Percentiles rank a stretch among this genome's conserved stretches.
Evolutionary conservation across 1,284 basidiomycete species (phyloP).

Genomic region (Tylopilus sp.): DNA sequence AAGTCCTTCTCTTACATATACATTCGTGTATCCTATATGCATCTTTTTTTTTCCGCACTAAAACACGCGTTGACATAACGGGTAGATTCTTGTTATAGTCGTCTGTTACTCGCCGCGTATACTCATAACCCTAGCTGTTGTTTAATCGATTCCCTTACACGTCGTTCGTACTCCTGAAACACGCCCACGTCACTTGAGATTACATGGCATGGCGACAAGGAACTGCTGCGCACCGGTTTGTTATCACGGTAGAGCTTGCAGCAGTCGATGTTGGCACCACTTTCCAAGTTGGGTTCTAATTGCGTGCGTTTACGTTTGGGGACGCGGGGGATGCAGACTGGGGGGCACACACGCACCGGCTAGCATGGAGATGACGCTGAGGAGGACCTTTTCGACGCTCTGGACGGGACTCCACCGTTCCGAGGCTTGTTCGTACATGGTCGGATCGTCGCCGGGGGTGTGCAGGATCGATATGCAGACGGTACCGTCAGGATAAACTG

Average conservation of each 20-base stretch:
- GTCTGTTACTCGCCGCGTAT: conserved; percentile 2
- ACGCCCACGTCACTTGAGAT: background rate
- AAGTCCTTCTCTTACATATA: background rate
- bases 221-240: conserved; percentile 40
- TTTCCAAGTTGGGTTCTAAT: conserved; percentile 97
- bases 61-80: background rate
- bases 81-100: conserved; percentile 19
- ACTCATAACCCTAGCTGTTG: conserved; percentile 65
- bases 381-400: conserved; percentile 92
- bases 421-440: conserved; percentile 87
- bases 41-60: background rate
- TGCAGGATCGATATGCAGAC: conserved; percentile 99
- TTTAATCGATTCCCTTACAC: conserved; percentile 63
- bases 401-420: conserved; percentile 99
- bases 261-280: conserved; percentile 96
- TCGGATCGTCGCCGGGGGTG: conserved; percentile 92
- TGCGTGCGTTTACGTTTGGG: background rate
- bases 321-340: background rate
- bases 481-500: conserved; percentile 83
- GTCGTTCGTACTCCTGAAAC: conserved; percentile 63
- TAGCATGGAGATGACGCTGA: conserved; percentile 98
- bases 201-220: background rate
- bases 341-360: conserved; percentile 56
- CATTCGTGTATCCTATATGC: background rate
- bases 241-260: conserved; percentile 94